Percentiles rank a stretch among this genome's conserved stretches.
These are phyloP conservation scores for Dichotomocladium elegans DNA, from an alignment of 371 early-diverging fungal genomes.

Conservation along the genomic window DNA sequence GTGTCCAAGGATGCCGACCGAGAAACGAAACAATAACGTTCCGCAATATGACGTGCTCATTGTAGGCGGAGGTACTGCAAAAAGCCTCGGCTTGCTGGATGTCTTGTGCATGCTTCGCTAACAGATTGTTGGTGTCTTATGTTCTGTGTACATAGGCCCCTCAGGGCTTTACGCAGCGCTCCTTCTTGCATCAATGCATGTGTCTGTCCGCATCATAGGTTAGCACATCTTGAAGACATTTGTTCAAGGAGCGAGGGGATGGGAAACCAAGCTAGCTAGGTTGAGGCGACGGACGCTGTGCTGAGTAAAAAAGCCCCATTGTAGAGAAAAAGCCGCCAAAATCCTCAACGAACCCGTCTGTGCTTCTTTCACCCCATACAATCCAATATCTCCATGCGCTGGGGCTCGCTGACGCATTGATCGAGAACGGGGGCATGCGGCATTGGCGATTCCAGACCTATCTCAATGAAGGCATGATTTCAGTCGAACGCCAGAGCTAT, in stretches of 20 bases:
- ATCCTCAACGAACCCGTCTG: slow-evolving; percentile 9
- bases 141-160: slow-evolving; percentile 14
- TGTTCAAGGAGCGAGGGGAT: background rate
- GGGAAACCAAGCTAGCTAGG: background rate
- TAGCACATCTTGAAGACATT: background rate
- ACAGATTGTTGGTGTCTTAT: background rate
- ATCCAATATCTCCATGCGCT: slow-evolving; percentile 28
- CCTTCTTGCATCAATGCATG: slow-evolving; percentile 24
- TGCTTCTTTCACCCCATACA: slow-evolving; percentile 33
- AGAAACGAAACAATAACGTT: too few relatives aligned
- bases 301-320: background rate
- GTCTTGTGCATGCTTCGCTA: background rate
- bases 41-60: slow-evolving; percentile 31
- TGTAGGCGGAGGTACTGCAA: slow-evolving; percentile 32
- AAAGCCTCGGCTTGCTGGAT: background rate
- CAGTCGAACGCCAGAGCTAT: slow-evolving; percentile 14
- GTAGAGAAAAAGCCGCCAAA: slow-evolving; percentile 9
- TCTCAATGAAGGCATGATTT: slow-evolving; percentile 9
- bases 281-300: background rate
- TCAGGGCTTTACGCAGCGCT: slow-evolving; percentile 38
- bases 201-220: slow-evolving; percentile 39
- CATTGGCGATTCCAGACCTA: slow-evolving; percentile 30
- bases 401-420: slow-evolving; percentile 14
- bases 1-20: too few relatives aligned
- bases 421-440: slow-evolving; percentile 17